Conservation (phyloP, 1,139 yeast genomes). For the Yamadazyma epiphylla region DNA sequence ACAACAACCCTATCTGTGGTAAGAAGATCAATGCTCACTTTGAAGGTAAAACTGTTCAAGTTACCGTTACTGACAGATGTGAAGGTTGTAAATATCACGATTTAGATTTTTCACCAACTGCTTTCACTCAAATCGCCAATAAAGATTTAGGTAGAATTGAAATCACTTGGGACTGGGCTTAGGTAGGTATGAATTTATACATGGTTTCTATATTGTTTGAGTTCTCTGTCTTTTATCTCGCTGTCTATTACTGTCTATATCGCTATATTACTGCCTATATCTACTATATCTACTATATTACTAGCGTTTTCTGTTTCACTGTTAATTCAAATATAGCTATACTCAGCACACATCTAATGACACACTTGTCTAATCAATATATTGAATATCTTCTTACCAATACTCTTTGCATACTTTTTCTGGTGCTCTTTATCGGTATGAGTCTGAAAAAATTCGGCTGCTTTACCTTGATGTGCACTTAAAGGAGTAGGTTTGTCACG, state of each 20-base stretch:
- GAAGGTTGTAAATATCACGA: conserved; percentile 35
- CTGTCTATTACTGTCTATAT: not conserved
- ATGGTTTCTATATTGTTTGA: not conserved
- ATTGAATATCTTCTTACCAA: conserved; percentile 20
- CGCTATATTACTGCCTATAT: not conserved
- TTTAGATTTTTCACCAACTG: conserved; percentile 45
- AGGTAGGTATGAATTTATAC: not conserved
- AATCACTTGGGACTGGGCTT: conserved; percentile 32
- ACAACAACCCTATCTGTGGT: conserved; percentile 42
- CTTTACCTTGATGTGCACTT: conserved; percentile 23
- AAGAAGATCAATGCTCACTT: conserved; percentile 35
- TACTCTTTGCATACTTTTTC: conserved; percentile 35
- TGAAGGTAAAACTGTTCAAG: conserved; percentile 40
- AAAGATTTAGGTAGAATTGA: conserved; percentile 38
- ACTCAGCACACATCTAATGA: too few species aligned
- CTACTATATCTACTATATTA: not conserved
- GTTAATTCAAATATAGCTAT: too few species aligned
- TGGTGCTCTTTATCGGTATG: conserved; percentile 36
- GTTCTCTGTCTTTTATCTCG: not conserved
- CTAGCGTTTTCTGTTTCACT: not conserved
- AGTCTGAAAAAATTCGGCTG: conserved; percentile 23
- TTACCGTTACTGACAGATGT: conserved; percentile 42
- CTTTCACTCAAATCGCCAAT: conserved; percentile 37
- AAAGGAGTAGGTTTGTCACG: conserved; percentile 35
- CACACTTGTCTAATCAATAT: conserved; percentile 18